Evolutionary conservation across 805 yeast genomes (phyloP).

Genomic region (Lipomyces orientalis): DNA sequence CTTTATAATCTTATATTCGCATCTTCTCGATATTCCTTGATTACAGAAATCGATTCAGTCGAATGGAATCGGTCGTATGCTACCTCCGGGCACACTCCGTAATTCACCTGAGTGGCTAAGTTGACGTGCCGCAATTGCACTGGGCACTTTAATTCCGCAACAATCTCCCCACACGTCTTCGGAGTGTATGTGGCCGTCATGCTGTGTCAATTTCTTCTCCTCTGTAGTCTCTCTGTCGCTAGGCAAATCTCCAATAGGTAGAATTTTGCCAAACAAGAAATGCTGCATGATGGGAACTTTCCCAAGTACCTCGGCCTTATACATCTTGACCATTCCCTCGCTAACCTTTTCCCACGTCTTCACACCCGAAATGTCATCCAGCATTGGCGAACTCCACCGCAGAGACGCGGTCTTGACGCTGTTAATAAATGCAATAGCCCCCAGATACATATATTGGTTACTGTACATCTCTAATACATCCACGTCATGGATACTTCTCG

Average conservation of each 20-base stretch:
- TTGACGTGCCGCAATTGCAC: conserved; percentile 86
- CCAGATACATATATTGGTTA: conserved; percentile 80
- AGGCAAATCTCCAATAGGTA: conserved; percentile 41
- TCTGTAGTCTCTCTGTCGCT: conserved; percentile 16
- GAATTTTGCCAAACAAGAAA: conserved; percentile 71
- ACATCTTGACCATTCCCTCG: conserved; percentile 96
- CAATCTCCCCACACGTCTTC: conserved; percentile 90
- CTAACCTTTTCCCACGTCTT: conserved; percentile 88
- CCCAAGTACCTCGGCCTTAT: conserved; percentile 85
- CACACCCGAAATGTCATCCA: conserved; percentile 92
- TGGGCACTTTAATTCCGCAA: conserved; percentile 95
- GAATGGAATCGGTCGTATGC: conserved; percentile 33
- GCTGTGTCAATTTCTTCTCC: conserved; percentile 2
- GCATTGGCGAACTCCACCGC: conserved; percentile 96
- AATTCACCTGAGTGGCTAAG: conserved; percentile 26
- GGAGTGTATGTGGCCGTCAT: conserved; percentile 50
- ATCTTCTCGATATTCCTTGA: neutral
- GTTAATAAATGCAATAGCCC: conserved; percentile 86
- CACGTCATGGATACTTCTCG: conserved; percentile 80
- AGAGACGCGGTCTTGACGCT: conserved; percentile 75
- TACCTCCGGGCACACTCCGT: conserved; percentile 23
- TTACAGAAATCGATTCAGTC: conserved; percentile 19
- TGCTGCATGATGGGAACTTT: conserved; percentile 95
- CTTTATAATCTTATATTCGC: neutral
- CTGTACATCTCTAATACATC: conserved; percentile 84